Evolutionary conservation across 176 grass and related monocot genomes (phyloP).

Genomic region (Carex pumila): DNA sequence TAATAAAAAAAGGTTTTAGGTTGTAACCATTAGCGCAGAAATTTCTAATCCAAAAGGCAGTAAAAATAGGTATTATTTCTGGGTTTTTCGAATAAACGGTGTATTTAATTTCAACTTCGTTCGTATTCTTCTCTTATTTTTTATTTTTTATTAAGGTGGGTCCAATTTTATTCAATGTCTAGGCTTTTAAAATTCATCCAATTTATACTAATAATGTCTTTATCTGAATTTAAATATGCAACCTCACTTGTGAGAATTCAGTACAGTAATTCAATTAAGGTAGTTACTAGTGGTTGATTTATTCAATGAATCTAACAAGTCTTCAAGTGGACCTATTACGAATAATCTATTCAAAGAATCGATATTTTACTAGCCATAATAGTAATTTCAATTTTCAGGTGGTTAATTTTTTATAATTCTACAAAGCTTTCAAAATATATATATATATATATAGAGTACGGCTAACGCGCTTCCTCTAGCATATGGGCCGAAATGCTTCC

Average conservation of each 20-base stretch:
- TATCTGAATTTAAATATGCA: neutral
- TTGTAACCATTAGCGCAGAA: too few species aligned
- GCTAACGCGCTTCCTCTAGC: too few species aligned
- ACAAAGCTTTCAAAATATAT: too few species aligned
- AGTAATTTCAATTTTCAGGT: neutral
- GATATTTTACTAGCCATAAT: neutral
- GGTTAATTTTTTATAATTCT: neutral
- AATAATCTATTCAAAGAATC: neutral
- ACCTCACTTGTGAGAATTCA: neutral
- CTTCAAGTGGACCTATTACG: neutral
- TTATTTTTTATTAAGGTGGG: neutral
- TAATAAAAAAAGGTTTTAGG: too few species aligned
- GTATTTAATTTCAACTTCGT: neutral
- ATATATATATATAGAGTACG: too few species aligned
- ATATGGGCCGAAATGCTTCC: too few species aligned
- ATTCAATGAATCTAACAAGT: neutral
- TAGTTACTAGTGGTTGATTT: neutral
- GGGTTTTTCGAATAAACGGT: neutral
- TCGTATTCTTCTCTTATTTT: neutral
- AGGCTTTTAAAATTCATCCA: neutral
- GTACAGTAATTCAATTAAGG: conserved; percentile 1
- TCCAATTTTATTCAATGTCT: neutral
- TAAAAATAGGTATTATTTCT: neutral
- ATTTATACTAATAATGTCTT: neutral
- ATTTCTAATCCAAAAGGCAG: too few species aligned